These are phyloP conservation scores for Przewalskia tangutica DNA, from an alignment of 257 asterid genomes.

Conservation along the genomic window DNA sequence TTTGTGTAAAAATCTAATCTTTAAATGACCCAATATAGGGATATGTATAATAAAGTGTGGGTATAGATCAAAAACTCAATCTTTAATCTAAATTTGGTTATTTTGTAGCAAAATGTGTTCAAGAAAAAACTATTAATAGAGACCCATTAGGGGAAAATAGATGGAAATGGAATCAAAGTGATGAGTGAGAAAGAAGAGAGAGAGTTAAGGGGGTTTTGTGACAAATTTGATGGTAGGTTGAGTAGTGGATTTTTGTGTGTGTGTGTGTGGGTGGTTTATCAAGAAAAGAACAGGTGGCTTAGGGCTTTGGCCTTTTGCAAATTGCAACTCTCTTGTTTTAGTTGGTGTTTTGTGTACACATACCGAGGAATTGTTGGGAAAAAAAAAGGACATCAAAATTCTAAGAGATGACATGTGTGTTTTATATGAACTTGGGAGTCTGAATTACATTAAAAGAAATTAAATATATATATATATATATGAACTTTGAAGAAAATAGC, in stretches of 20 bases:
- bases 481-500: no score
- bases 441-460: no score
- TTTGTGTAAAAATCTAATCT: neutral
- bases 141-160: neutral
- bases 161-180: neutral
- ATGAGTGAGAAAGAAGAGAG: neutral
- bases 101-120: neutral
- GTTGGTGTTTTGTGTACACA: neutral
- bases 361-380: neutral
- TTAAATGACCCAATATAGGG: neutral
- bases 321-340: neutral
- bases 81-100: neutral
- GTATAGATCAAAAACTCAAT: neutral
- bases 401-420: no score
- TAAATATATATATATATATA: no score
- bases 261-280: constrained; percentile 2
- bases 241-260: constrained; percentile 30
- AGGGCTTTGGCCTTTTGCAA: constrained; percentile 4
- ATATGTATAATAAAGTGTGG: neutral
- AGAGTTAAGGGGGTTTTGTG: constrained; percentile 9
- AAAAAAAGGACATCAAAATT: no score
- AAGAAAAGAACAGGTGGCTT: neutral
- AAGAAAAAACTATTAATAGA: neutral
- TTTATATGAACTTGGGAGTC: no score
- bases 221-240: constrained; percentile 17